A percentile compares a stretch with the other conserved stretches of the same genome.
These are phyloP conservation scores for Beauveria varroae DNA, from an alignment of 2,329 filamentous ascomycete genomes.

Conservation along the genomic window DNA sequence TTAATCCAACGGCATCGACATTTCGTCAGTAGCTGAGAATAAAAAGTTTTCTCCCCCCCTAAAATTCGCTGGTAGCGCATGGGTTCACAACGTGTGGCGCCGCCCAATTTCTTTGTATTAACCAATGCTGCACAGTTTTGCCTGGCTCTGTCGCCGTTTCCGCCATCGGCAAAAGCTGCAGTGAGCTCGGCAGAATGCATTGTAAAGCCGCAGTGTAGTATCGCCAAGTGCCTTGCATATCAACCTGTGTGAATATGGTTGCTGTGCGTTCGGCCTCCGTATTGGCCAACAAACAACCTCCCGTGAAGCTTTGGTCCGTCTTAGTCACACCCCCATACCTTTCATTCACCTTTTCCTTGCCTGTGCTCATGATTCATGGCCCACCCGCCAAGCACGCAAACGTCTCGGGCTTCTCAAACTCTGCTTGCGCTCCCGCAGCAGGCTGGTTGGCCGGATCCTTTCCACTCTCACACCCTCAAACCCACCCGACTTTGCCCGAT, in stretches of 20 bases:
- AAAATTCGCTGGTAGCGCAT: neutral
- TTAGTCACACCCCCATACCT: conserved; percentile 2
- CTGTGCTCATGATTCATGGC: conserved; percentile 26
- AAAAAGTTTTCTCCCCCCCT: conserved; percentile 2
- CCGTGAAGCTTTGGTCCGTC: neutral
- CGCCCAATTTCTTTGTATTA: neutral
- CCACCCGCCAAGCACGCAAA: conserved; percentile 23
- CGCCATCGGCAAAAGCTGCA: neutral
- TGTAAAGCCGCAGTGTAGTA: conserved; percentile 1
- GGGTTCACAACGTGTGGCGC: neutral
- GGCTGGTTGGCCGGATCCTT: conserved; percentile 7
- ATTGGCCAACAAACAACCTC: conserved; percentile 1
- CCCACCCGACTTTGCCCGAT: conserved; percentile 13
- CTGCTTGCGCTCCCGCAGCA: neutral
- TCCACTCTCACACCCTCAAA: conserved; percentile 10
- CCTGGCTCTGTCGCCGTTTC: neutral
- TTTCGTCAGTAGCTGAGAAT: neutral
- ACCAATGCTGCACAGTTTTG: neutral
- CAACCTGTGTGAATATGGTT: neutral
- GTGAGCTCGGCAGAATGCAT: neutral
- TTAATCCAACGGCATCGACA: conserved; percentile 12
- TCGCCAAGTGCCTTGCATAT: neutral
- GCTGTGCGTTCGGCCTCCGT: neutral
- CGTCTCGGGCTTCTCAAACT: conserved; percentile 22
- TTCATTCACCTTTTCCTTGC: conserved; percentile 1